Conservation (phyloP, 768 basidiomycete genomes). For the Amanita jacksonii region DNA sequence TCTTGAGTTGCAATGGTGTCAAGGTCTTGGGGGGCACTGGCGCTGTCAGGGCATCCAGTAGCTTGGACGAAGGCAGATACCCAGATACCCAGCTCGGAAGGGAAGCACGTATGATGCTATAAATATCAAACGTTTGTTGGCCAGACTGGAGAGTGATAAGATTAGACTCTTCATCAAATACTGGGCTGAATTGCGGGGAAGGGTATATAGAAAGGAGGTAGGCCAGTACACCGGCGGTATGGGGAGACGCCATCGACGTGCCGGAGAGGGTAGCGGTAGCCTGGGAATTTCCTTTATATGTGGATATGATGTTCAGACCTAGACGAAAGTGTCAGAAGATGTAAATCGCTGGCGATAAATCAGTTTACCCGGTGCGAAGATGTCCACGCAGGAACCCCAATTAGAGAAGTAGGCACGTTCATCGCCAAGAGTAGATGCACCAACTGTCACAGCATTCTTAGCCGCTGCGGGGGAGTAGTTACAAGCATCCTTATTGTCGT, state of each 20-base stretch:
- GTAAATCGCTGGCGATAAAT: background rate
- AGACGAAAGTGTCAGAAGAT: background rate
- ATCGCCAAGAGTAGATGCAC: slow-evolving; percentile 76
- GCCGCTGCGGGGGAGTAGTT: slow-evolving; percentile 87
- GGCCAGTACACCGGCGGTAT: slow-evolving; percentile 81
- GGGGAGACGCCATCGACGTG: slow-evolving; percentile 93
- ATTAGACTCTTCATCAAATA: slow-evolving; percentile 26
- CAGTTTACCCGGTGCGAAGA: slow-evolving; percentile 72
- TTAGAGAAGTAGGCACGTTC: slow-evolving; percentile 92
- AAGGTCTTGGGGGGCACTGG: slow-evolving; percentile 38
- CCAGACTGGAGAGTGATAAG: slow-evolving; percentile 23
- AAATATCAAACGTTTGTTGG: slow-evolving; percentile 31
- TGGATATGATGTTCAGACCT: slow-evolving; percentile 84
- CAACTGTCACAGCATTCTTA: slow-evolving; percentile 88
- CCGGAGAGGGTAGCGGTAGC: slow-evolving; percentile 78
- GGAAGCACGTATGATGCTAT: slow-evolving; percentile 42
- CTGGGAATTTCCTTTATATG: slow-evolving; percentile 55
- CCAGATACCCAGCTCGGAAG: slow-evolving; percentile 50
- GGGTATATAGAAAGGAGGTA: slow-evolving; percentile 90
- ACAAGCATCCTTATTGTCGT: slow-evolving; percentile 86
- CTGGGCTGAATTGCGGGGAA: slow-evolving; percentile 49
- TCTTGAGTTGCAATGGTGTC: slow-evolving; percentile 68
- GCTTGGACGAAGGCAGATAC: slow-evolving; percentile 44
- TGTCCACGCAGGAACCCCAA: slow-evolving; percentile 81
- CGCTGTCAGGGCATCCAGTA: slow-evolving; percentile 32